phyloP scores from a whole-genome alignment of 768 basidiomycete genomes.

The Clavaria fumosa region DNA sequence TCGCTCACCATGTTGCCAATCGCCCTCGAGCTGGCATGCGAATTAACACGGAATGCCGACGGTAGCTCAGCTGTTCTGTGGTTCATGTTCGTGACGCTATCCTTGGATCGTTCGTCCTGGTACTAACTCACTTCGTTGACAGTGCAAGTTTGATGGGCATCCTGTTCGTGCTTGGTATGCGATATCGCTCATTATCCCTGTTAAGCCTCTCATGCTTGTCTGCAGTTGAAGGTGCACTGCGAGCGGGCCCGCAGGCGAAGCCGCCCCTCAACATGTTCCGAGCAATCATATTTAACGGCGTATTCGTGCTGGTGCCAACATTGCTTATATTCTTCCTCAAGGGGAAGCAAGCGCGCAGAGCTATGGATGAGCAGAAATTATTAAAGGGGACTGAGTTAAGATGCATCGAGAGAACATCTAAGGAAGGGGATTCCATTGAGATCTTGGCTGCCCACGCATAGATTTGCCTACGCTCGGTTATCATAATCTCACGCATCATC shows the following conservation, averaged over 20 bases:
- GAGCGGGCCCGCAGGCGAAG: constrained; percentile 38
- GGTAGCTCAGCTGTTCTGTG: constrained; percentile 64
- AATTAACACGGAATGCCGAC: constrained; percentile 67
- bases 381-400: too few relatives aligned
- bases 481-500: too few relatives aligned
- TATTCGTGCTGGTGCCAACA: constrained; percentile 26
- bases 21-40: constrained; percentile 62
- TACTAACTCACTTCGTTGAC: constrained; percentile 4
- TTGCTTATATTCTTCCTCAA: constrained; percentile 32
- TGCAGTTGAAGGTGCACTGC: constrained; percentile 51
- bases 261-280: constrained; percentile 65
- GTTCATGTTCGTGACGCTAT: constrained; percentile 48
- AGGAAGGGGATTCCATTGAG: too few relatives aligned
- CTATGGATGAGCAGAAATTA: constrained; percentile 47
- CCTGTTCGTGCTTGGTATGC: constrained; percentile 44
- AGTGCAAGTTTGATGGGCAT: constrained; percentile 57
- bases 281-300: constrained; percentile 52
- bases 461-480: too few relatives aligned
- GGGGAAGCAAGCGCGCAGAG: constrained; percentile 49
- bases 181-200: not conserved
- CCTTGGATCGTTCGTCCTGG: too few relatives aligned
- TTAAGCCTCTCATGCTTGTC: too few relatives aligned
- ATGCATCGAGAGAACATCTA: too few relatives aligned
- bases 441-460: too few relatives aligned
- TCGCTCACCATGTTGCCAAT: constrained; percentile 63